Conservation (phyloP, 2,329 filamentous ascomycete species). For the Polychaeton citri region DNA sequence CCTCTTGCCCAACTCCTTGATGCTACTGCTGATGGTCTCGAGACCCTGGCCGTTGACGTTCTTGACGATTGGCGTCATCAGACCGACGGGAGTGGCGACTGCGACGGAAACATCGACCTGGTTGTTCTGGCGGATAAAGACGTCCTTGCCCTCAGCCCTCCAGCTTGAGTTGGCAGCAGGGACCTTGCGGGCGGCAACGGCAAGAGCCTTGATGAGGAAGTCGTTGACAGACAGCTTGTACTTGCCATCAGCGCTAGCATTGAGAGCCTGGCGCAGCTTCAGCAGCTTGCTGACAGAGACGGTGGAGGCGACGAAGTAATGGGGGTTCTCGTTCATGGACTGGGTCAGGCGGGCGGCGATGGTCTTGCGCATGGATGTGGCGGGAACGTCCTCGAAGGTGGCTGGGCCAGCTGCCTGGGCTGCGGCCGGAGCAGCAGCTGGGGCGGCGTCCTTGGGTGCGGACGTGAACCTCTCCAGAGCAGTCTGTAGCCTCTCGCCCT, state of each 20-base stretch:
- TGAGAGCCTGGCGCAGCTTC: slow-evolving; percentile 89
- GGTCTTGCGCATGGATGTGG: slow-evolving; percentile 92
- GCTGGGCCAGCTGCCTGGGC: slow-evolving; percentile 43
- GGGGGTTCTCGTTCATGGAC: slow-evolving; percentile 86
- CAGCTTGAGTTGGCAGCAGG: slow-evolving; percentile 93
- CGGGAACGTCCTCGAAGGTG: slow-evolving; percentile 69
- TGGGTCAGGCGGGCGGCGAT: slow-evolving; percentile 84
- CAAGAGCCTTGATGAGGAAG: slow-evolving; percentile 95
- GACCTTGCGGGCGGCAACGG: slow-evolving; percentile 79
- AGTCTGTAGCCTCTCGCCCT: slow-evolving; percentile 66
- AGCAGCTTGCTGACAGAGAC: slow-evolving; percentile 90
- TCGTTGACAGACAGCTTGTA: slow-evolving; percentile 99
- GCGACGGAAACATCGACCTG: slow-evolving; percentile 91
- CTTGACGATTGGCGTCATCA: slow-evolving; percentile 96
- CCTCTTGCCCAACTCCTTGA: slow-evolving; percentile 96
- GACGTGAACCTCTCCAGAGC: slow-evolving; percentile 66
- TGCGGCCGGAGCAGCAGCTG: slow-evolving; percentile 29
- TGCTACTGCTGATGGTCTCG: slow-evolving; percentile 69
- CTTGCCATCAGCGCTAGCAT: slow-evolving; percentile 74
- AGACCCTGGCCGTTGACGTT: slow-evolving; percentile 78
- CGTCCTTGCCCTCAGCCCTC: slow-evolving; percentile 55
- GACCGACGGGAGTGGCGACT: slow-evolving; percentile 79
- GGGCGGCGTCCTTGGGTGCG: slow-evolving; percentile 61
- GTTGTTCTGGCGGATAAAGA: slow-evolving; percentile 82
- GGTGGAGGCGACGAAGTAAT: slow-evolving; percentile 89